A percentile compares a stretch with the other conserved stretches of the same genome.
These are phyloP conservation scores for Marasmius tenuissimus DNA, from an alignment of 1,284 basidiomycete genomes.

Conservation along the genomic window DNA sequence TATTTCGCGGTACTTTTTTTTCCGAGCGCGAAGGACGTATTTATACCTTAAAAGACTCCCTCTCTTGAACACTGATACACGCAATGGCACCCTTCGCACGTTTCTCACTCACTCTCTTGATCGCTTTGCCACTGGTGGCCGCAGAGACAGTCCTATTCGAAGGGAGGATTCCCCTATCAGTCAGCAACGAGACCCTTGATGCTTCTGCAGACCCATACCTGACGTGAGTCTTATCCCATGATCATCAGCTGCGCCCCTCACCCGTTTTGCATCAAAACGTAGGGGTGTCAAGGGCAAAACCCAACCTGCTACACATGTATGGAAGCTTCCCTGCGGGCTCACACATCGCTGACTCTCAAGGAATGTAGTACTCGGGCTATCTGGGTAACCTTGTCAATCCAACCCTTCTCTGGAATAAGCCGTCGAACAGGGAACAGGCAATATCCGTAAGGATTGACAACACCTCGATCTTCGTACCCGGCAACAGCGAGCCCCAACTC, in stretches of 20 bases:
- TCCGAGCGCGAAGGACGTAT: too few relatives aligned
- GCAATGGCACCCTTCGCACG: too few relatives aligned
- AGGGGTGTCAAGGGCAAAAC: constrained; percentile 52
- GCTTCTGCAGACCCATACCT: constrained; percentile 49
- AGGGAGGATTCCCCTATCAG: constrained; percentile 49
- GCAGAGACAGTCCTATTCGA: constrained; percentile 38
- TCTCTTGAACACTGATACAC: too few relatives aligned
- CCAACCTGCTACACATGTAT: constrained; percentile 45
- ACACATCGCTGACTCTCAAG: not conserved
- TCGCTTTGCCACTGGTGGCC: not conserved
- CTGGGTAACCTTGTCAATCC: constrained; percentile 36
- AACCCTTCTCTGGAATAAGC: constrained; percentile 50
- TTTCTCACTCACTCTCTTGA: too few relatives aligned
- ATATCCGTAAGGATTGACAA: constrained; percentile 56
- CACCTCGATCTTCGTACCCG: constrained; percentile 58
- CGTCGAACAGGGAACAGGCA: constrained; percentile 41
- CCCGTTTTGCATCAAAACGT: not conserved
- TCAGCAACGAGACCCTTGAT: constrained; percentile 42
- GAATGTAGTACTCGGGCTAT: constrained; percentile 45
- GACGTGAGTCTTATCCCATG: constrained; percentile 37
- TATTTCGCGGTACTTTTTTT: too few relatives aligned
- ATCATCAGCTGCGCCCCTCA: not conserved
- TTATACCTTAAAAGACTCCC: too few relatives aligned
- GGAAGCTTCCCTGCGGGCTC: constrained; percentile 14
- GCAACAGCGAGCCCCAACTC: constrained; percentile 42